Evolutionary conservation across 371 early-diverging fungal species (phyloP).

Genomic region (Mucor indicus): DNA sequence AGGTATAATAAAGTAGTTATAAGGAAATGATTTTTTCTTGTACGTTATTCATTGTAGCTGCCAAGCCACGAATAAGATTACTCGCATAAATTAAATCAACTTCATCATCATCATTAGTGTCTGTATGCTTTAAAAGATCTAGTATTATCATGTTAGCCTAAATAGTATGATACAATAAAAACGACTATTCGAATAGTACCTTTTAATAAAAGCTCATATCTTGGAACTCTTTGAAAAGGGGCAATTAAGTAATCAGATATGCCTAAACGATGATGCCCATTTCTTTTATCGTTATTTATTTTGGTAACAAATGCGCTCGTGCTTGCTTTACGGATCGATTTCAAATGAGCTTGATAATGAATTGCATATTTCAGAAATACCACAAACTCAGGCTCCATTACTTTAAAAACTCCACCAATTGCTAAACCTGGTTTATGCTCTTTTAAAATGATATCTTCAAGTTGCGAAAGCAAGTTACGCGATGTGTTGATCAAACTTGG

Average conservation of each 20-base stretch:
- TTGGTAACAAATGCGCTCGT: constrained; percentile 29
- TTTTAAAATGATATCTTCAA: constrained; percentile 7
- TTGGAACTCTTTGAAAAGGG: constrained; percentile 42
- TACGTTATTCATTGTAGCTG: constrained; percentile 14
- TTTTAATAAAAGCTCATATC: constrained; percentile 42
- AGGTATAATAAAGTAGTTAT: too few relatives aligned
- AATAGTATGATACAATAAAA: too few relatives aligned
- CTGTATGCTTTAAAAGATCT: constrained; percentile 24
- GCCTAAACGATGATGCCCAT: constrained; percentile 29
- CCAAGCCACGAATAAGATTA: constrained; percentile 15
- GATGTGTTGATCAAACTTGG: constrained; percentile 17
- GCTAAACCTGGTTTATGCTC: background rate
- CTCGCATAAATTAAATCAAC: constrained; percentile 6
- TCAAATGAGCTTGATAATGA: constrained; percentile 36
- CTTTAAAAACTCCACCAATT: constrained; percentile 28
- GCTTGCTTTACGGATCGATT: constrained; percentile 33
- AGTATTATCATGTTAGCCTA: background rate
- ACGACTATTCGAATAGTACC: too few relatives aligned
- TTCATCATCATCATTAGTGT: background rate
- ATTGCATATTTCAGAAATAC: constrained; percentile 43
- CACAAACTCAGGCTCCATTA: constrained; percentile 26
- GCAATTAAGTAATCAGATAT: constrained; percentile 42
- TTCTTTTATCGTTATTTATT: constrained; percentile 27
- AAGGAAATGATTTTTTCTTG: constrained; percentile 13
- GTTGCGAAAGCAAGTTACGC: background rate